phyloP scores from a whole-genome alignment of 768 basidiomycete species.

The Flagelloscypha sp. region DNA sequence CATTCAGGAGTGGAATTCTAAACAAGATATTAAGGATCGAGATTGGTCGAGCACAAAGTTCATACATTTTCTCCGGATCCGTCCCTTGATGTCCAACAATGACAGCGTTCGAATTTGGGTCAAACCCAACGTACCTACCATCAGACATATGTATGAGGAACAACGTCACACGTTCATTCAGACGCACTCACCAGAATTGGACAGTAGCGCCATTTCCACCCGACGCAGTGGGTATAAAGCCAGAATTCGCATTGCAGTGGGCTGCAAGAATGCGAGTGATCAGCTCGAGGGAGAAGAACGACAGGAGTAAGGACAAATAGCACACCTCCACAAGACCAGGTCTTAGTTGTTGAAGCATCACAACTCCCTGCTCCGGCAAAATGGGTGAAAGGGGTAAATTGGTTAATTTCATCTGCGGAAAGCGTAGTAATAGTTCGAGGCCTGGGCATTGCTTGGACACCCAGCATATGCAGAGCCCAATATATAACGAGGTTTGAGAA shows the following conservation, averaged over 20 bases:
- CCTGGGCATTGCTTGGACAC: no score
- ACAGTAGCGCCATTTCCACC: constrained; percentile 32
- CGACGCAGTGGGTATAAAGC: no score
- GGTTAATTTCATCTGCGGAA: constrained; percentile 29
- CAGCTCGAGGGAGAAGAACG: no score
- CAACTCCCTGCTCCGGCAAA: constrained; percentile 50
- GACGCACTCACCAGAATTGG: constrained; percentile 24
- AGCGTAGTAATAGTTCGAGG: constrained; percentile 33
- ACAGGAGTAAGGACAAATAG: no score
- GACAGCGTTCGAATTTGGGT: constrained; percentile 34
- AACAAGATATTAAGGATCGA: neutral
- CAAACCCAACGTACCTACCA: constrained; percentile 39
- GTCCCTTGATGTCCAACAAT: constrained; percentile 47
- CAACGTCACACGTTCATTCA: neutral
- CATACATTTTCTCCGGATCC: constrained; percentile 37
- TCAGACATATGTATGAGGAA: constrained; percentile 8
- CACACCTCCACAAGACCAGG: constrained; percentile 52
- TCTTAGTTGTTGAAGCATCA: constrained; percentile 27
- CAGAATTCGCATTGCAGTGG: no score
- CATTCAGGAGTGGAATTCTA: constrained; percentile 41
- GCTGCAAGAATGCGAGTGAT: no score
- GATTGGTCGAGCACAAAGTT: neutral
- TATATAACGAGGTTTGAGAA: no score
- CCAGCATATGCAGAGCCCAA: no score
- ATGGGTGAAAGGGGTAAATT: constrained; percentile 39